Conservation (phyloP, 192 early-diverging fungal genomes). For the Backusella tarrabulga region DNA sequence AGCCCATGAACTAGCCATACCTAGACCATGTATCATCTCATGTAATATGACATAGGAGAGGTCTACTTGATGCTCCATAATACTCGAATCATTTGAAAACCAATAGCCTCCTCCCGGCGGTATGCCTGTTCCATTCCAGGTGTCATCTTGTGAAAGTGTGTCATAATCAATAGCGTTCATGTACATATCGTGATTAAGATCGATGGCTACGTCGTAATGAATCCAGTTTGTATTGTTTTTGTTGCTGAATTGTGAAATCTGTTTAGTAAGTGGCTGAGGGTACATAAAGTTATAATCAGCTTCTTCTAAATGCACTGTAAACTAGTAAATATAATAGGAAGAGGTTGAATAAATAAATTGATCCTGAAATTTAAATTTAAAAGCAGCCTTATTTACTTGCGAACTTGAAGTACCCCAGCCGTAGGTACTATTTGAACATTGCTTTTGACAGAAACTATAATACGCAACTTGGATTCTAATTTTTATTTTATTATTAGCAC, state of each 20-base stretch:
- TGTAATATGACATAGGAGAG: conserved; percentile 32
- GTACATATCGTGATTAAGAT: conserved; percentile 39
- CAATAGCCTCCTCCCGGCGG: conserved; percentile 27
- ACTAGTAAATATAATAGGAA: conserved; percentile 14
- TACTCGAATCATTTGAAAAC: conserved; percentile 25
- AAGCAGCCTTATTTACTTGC: conserved; percentile 7
- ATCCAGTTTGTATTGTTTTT: conserved; percentile 20
- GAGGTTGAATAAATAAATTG: neutral
- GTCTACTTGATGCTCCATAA: conserved; percentile 27
- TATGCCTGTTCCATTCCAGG: conserved; percentile 27
- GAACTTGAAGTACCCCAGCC: conserved; percentile 13
- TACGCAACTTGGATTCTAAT: neutral
- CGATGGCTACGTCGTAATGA: conserved; percentile 23
- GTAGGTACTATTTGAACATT: conserved; percentile 11
- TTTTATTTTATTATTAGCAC: neutral
- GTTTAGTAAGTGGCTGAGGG: conserved; percentile 38
- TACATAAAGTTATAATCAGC: conserved; percentile 34
- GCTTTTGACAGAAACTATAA: conserved; percentile 12
- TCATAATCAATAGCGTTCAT: conserved; percentile 13
- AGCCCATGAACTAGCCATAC: conserved; percentile 36
- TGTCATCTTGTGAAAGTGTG: conserved; percentile 1
- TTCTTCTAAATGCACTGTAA: conserved; percentile 25
- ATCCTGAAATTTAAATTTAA: conserved; percentile 2
- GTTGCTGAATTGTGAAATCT: conserved; percentile 15
- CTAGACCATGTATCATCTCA: conserved; percentile 34